phyloP scores from a whole-genome alignment of 108 stramenopile species.

The Seminavis robusta region DNA sequence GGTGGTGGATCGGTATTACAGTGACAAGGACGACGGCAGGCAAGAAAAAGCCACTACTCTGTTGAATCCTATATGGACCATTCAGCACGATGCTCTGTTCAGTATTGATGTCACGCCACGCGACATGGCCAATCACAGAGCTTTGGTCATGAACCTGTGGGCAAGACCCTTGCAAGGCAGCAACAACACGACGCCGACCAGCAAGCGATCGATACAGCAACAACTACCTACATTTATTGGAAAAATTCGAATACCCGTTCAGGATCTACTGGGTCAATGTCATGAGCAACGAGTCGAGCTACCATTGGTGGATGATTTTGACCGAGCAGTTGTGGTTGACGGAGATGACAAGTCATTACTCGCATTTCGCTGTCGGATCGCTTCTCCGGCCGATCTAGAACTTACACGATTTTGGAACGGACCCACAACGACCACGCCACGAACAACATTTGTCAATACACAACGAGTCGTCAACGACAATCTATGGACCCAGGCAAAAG shows the following conservation, averaged over 20 bases:
- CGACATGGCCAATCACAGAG: conserved; percentile 16
- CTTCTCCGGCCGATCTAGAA: conserved; percentile 7
- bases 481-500: neutral
- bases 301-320: conserved; percentile 16
- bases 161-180: conserved; percentile 1
- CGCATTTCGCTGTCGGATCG: conserved; percentile 18
- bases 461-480: neutral
- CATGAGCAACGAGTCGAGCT: conserved; percentile 41
- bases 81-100: conserved; percentile 12
- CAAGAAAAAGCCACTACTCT: no score
- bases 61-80: conserved; percentile 23
- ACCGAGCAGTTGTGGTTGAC: neutral
- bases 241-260: conserved; percentile 9
- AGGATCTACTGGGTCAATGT: conserved; percentile 15
- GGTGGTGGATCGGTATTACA: neutral
- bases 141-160: conserved; percentile 17
- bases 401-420: conserved; percentile 16
- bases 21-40: no score
- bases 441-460: neutral
- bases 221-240: neutral
- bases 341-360: conserved; percentile 4
- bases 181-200: neutral
- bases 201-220: neutral
- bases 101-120: conserved; percentile 3
- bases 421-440: neutral